phyloP scores from a whole-genome alignment of 2,329 filamentous ascomycete genomes.

The Fusarium foetens region DNA sequence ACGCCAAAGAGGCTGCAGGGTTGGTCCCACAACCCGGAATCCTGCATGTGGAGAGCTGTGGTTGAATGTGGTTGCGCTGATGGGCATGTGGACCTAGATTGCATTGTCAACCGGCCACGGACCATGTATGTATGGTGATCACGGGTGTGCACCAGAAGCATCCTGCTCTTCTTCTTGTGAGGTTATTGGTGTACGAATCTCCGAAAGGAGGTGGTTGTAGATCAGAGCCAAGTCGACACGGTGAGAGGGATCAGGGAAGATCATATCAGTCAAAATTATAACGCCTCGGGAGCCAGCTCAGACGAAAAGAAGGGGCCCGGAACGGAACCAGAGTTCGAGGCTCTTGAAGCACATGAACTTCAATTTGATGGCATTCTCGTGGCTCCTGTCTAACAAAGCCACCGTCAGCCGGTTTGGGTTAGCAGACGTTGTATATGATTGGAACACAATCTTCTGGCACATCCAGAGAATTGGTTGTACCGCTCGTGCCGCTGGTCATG shows the following conservation, averaged over 20 bases:
- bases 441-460: slow-evolving; percentile 4
- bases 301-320: slow-evolving; percentile 15
- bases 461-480: slow-evolving; percentile 18
- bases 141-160: slow-evolving; percentile 30
- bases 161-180: slow-evolving; percentile 2
- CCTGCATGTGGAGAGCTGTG: slow-evolving; percentile 12
- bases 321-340: slow-evolving; percentile 2
- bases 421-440: neutral
- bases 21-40: slow-evolving; percentile 40
- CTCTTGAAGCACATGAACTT: neutral
- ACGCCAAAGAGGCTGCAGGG: slow-evolving; percentile 33
- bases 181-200: slow-evolving; percentile 4
- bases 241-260: neutral
- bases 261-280: slow-evolving; percentile 12
- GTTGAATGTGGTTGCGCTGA: slow-evolving; percentile 30
- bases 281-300: slow-evolving; percentile 14
- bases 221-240: slow-evolving; percentile 13
- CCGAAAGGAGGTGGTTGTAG: slow-evolving; percentile 22
- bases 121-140: slow-evolving; percentile 43
- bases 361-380: neutral
- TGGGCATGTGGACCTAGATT: slow-evolving; percentile 42
- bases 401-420: neutral
- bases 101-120: slow-evolving; percentile 37
- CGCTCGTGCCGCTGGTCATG: slow-evolving; percentile 11
- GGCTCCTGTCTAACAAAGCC: slow-evolving; percentile 5